phyloP scores from a whole-genome alignment of 1,284 basidiomycete species.

The Anthracocystis panici-leucophaei region DNA sequence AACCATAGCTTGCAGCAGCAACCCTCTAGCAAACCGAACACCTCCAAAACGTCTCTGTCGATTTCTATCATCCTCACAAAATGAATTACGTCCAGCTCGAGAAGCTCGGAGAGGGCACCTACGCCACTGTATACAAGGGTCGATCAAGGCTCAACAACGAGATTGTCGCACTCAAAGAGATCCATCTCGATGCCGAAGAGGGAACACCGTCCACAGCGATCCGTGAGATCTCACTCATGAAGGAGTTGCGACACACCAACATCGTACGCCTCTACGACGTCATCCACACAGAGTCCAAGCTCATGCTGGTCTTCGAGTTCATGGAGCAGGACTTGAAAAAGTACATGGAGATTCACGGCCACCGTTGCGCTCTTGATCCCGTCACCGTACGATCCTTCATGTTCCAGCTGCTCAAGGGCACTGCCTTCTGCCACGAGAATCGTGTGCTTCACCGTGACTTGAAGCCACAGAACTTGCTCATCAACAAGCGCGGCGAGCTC shows the following conservation, averaged over 20 bases:
- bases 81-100: conserved; percentile 69
- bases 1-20: not conserved
- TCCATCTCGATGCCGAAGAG: conserved; percentile 94
- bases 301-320: conserved; percentile 98
- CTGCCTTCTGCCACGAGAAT: conserved; percentile 98
- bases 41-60: not conserved
- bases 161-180: conserved; percentile 80
- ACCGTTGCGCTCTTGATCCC: conserved; percentile 92
- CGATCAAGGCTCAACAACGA: conserved; percentile 67
- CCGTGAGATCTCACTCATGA: conserved; percentile 95
- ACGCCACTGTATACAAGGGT: conserved; percentile 69
- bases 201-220: conserved; percentile 94
- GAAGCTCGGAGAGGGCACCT: conserved; percentile 69
- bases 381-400: conserved; percentile 94
- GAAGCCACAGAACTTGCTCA: conserved; percentile 96
- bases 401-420: conserved; percentile 96
- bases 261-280: conserved; percentile 97
- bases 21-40: not conserved
- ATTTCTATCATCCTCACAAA: not conserved
- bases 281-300: conserved; percentile 92
- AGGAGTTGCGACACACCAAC: conserved; percentile 94
- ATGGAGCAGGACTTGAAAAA: conserved; percentile 99
- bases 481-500: conserved; percentile 96
- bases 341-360: conserved; percentile 99
- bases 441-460: conserved; percentile 96